These are phyloP conservation scores for Calonectria hawksworthii DNA, from an alignment of 2,329 filamentous ascomycete species.

Conservation along the genomic window DNA sequence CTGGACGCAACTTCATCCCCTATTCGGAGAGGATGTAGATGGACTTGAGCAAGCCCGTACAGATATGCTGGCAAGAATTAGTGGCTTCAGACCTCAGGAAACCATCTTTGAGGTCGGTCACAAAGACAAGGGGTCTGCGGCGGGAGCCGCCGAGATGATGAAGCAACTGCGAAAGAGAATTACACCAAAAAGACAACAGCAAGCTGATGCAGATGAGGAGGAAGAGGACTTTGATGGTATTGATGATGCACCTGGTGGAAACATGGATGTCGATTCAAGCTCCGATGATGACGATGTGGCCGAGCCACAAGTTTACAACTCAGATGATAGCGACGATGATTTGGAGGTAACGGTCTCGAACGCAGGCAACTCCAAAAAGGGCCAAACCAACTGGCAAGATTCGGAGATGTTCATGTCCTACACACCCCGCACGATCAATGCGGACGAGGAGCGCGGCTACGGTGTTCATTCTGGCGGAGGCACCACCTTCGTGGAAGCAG, in stretches of 20 bases:
- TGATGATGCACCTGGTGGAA: slow-evolving; percentile 50
- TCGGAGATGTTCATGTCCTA: slow-evolving; percentile 97
- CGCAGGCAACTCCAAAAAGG: slow-evolving; percentile 65
- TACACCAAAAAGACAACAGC: slow-evolving; percentile 67
- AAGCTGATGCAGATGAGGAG: slow-evolving; percentile 56
- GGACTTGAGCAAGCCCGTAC: slow-evolving; percentile 79
- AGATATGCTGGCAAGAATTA: slow-evolving; percentile 90
- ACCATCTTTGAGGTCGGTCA: slow-evolving; percentile 96
- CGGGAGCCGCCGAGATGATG: slow-evolving; percentile 82
- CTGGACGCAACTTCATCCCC: slow-evolving; percentile 82
- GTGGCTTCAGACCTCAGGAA: slow-evolving; percentile 89
- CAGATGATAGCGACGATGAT: slow-evolving; percentile 65
- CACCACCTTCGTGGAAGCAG: slow-evolving; percentile 87
- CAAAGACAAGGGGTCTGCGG: slow-evolving; percentile 71
- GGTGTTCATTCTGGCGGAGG: slow-evolving; percentile 87
- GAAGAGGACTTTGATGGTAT: slow-evolving; percentile 49
- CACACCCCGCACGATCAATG: slow-evolving; percentile 83
- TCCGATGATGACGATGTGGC: slow-evolving; percentile 55
- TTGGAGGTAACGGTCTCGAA: slow-evolving; percentile 80
- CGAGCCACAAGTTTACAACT: slow-evolving; percentile 64
- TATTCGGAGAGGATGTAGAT: slow-evolving; percentile 81
- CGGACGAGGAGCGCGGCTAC: slow-evolving; percentile 92
- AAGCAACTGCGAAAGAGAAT: slow-evolving; percentile 79
- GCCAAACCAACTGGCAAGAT: slow-evolving; percentile 80
- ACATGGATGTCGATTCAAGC: slow-evolving; percentile 47